Evolutionary conservation across 495 filamentous ascomycete species (phyloP).

Genomic region (Penicillium ucsense): DNA sequence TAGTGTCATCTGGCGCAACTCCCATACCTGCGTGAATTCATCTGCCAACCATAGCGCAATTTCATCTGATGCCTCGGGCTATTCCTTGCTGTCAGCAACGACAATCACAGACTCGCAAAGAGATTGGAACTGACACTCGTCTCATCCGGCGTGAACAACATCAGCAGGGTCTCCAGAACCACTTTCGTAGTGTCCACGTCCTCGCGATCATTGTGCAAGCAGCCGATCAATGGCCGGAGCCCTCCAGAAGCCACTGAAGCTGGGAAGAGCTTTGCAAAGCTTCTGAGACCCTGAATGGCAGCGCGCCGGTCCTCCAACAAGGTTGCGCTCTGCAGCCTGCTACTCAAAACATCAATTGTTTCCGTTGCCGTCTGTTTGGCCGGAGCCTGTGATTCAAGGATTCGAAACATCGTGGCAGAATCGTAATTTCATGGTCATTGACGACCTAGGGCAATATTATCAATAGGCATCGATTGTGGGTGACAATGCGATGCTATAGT

Average conservation of each 20-base stretch:
- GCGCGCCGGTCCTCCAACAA: slow-evolving; percentile 89
- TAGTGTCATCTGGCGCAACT: not conserved
- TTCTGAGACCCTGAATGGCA: slow-evolving; percentile 84
- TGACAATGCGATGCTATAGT: not conserved
- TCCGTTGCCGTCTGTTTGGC: slow-evolving; percentile 93
- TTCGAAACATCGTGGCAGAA: slow-evolving; percentile 64
- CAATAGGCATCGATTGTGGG: slow-evolving; percentile 22
- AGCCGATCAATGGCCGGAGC: slow-evolving; percentile 74
- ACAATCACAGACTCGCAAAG: not conserved
- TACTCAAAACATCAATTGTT: slow-evolving; percentile 81
- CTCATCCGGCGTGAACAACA: slow-evolving; percentile 75
- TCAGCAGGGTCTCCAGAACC: slow-evolving; percentile 85
- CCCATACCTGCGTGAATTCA: slow-evolving; percentile 83
- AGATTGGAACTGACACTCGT: slow-evolving; percentile 42
- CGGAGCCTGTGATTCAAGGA: slow-evolving; percentile 74
- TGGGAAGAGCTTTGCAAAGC: slow-evolving; percentile 92
- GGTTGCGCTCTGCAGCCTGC: slow-evolving; percentile 75
- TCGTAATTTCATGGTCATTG: slow-evolving; percentile 40
- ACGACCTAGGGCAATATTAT: slow-evolving; percentile 20
- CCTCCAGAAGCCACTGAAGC: slow-evolving; percentile 92
- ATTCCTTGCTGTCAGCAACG: slow-evolving; percentile 18
- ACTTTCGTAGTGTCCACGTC: slow-evolving; percentile 96
- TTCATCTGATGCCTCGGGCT: slow-evolving; percentile 94
- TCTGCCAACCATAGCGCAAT: slow-evolving; percentile 95
- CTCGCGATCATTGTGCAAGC: slow-evolving; percentile 77